A percentile compares a stretch with the other conserved stretches of the same genome.
Evolutionary conservation across 1,284 basidiomycete species (phyloP).

Genomic region (Melampsora medusae): DNA sequence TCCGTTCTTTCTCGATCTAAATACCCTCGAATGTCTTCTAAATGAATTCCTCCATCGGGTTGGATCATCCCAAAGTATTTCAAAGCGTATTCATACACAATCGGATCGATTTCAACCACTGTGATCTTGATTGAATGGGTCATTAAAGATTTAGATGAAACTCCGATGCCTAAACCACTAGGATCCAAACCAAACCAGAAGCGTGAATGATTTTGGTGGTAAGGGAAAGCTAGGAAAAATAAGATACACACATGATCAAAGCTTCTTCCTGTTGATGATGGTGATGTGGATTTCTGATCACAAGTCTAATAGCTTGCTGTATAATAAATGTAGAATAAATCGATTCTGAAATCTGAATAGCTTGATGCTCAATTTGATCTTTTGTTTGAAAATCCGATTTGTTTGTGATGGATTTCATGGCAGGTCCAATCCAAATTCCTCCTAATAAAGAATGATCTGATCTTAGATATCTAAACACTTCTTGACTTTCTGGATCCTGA

Average conservation of each 20-base stretch:
- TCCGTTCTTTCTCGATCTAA: conserved; percentile 52
- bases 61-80: conserved; percentile 73
- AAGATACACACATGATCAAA: conserved; percentile 64
- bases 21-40: conserved; percentile 73
- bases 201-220: not conserved
- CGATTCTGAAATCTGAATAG: conserved; percentile 55
- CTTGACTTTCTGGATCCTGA: conserved; percentile 54
- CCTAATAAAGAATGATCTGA: conserved; percentile 84
- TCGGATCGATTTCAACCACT: conserved; percentile 79
- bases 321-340: conserved; percentile 79
- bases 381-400: not conserved
- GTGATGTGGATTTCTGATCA: conserved; percentile 60
- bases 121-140: conserved; percentile 68
- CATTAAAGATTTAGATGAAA: conserved; percentile 70
- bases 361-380: conserved; percentile 59
- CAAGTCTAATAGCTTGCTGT: conserved; percentile 75
- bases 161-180: conserved; percentile 81
- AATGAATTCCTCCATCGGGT: conserved; percentile 63
- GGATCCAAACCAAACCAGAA: not conserved
- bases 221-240: no score
- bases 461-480: conserved; percentile 71
- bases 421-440: conserved; percentile 71
- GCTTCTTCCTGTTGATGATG: conserved; percentile 60
- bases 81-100: conserved; percentile 76
- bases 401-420: not conserved